A percentile compares a stretch with the other conserved stretches of the same genome.
phyloP scores from a whole-genome alignment of 345 rosid genomes.

The Gossypium ekmanianum region DNA sequence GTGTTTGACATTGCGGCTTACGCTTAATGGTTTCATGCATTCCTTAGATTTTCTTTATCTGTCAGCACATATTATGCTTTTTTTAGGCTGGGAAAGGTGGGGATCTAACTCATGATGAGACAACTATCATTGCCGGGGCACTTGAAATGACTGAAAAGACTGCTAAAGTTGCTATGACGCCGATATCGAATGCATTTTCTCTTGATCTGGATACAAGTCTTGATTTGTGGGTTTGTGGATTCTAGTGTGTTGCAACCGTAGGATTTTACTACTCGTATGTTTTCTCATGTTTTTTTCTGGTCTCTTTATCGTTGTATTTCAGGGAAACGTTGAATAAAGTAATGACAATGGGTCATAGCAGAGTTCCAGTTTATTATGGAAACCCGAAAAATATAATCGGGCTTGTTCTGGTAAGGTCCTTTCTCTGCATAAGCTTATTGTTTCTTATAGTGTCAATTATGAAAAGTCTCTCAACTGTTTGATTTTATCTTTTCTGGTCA shows the following conservation, averaged over 20 bases:
- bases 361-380: constrained; percentile 82
- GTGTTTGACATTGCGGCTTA: constrained; percentile 9
- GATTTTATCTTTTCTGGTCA: no score
- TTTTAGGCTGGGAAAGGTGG: constrained; percentile 96
- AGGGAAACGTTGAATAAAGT: constrained; percentile 80
- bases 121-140: constrained; percentile 88
- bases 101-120: constrained; percentile 85
- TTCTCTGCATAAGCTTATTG: not conserved
- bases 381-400: constrained; percentile 79
- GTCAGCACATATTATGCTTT: constrained; percentile 9
- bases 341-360: constrained; percentile 91
- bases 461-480: no score
- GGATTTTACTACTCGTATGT: not conserved
- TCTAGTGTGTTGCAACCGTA: constrained; percentile 23
- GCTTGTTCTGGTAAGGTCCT: constrained; percentile 65
- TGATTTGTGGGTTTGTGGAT: constrained; percentile 69
- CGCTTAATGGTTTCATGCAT: not conserved
- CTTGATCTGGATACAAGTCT: constrained; percentile 95
- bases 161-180: constrained; percentile 93
- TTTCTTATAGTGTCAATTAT: no score
- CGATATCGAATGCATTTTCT: constrained; percentile 90
- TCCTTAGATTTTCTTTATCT: constrained; percentile 14
- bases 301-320: constrained; percentile 23
- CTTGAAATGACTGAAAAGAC: constrained; percentile 91
- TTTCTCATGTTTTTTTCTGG: constrained; percentile 8